phyloP scores from a whole-genome alignment of 2,329 filamentous ascomycete genomes.

The Pestalotiopsis sp. region DNA sequence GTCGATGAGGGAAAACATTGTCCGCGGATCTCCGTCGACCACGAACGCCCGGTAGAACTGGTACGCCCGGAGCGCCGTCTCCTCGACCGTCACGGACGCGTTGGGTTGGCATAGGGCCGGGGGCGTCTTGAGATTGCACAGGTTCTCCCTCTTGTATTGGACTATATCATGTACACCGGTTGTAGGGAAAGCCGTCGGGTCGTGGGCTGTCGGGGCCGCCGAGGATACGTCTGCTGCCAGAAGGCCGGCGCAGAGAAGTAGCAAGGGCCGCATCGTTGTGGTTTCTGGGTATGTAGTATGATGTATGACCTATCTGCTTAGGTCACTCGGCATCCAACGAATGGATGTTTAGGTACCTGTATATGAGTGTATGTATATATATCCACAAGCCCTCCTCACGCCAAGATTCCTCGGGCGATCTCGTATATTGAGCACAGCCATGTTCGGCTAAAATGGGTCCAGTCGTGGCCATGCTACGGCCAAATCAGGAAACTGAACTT shows the following conservation, averaged over 20 bases:
- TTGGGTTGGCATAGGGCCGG: constrained; percentile 36
- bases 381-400: neutral
- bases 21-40: constrained; percentile 37
- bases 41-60: constrained; percentile 41
- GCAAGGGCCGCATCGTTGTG: constrained; percentile 28
- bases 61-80: constrained; percentile 38
- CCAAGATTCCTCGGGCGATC: neutral
- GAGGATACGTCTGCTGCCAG: constrained; percentile 27
- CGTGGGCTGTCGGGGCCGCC: constrained; percentile 22
- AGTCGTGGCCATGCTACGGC: neutral
- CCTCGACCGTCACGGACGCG: constrained; percentile 32
- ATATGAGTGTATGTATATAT: neutral
- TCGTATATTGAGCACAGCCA: neutral
- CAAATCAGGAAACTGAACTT: neutral
- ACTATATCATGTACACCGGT: constrained; percentile 15
- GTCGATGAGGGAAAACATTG: constrained; percentile 41
- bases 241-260: constrained; percentile 23
- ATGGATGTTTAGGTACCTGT: no score
- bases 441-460: neutral
- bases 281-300: no score
- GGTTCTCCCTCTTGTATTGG: constrained; percentile 33
- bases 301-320: no score
- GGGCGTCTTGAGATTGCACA: constrained; percentile 35
- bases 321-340: no score
- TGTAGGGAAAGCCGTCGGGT: neutral